These are phyloP conservation scores for Mimosa bimucronata DNA, from an alignment of 306 rosid species.

Conservation along the genomic window DNA sequence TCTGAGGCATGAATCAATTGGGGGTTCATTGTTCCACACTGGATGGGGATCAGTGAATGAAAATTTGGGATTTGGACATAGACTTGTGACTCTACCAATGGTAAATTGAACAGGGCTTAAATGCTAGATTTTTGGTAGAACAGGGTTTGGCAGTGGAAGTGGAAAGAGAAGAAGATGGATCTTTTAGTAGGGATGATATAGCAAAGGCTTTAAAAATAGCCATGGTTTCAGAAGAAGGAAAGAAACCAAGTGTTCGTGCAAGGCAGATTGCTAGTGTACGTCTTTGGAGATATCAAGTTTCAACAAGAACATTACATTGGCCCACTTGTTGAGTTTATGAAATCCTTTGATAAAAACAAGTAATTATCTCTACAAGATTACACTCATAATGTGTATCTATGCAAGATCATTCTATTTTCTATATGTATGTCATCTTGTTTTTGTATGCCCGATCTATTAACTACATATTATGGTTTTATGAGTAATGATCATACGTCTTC, in stretches of 20 bases:
- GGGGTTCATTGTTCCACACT: not conserved
- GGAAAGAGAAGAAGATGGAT: not conserved
- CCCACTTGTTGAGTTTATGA: not conserved
- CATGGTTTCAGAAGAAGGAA: not conserved
- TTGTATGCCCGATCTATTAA: no score
- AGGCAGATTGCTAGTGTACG: not conserved
- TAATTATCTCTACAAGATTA: no score
- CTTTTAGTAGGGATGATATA: not conserved
- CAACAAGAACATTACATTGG: not conserved
- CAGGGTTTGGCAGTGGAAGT: conserved; percentile 1
- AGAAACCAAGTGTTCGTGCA: not conserved
- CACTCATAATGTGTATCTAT: no score
- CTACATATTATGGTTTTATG: no score
- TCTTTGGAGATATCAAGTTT: not conserved
- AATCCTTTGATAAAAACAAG: no score
- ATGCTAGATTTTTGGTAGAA: not conserved
- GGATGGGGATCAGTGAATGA: not conserved
- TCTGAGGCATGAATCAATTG: conserved; percentile 4
- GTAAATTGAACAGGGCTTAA: not conserved
- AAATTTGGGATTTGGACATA: not conserved
- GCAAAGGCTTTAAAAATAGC: not conserved
- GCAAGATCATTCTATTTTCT: no score
- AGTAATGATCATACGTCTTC: no score
- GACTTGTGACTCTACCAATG: not conserved
- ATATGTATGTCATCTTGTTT: no score